Evolutionary conservation across 441 rosid species (phyloP).

Genomic region (Omphalea diandra): DNA sequence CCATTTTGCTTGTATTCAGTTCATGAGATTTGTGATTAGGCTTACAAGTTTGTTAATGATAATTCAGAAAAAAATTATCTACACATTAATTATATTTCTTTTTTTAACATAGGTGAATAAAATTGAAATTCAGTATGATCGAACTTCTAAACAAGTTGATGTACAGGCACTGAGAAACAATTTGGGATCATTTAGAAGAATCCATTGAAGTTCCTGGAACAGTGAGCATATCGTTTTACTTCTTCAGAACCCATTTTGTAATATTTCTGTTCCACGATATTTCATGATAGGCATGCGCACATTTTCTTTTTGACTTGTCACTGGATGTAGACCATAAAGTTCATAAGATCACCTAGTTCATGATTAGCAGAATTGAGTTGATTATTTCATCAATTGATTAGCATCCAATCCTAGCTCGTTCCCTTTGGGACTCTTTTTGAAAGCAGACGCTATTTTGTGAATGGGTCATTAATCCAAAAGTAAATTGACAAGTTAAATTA

Average conservation of each 20-base stretch:
- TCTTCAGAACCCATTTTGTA: neutral
- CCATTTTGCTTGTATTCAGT: neutral
- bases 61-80: neutral
- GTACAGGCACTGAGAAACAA: constrained; percentile 71
- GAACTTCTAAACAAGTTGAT: constrained; percentile 81
- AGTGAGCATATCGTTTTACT: constrained; percentile 1
- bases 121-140: constrained; percentile 70
- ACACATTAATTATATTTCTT: constrained; percentile 3
- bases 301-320: neutral
- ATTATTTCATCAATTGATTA: neutral
- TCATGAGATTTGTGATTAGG: neutral
- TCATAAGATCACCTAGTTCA: neutral
- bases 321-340: neutral
- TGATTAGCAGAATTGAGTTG: neutral
- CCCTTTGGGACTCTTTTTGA: no score
- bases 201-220: constrained; percentile 36
- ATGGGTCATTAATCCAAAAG: no score
- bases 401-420: no score
- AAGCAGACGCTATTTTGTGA: no score
- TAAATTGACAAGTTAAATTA: no score
- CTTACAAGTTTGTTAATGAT: neutral
- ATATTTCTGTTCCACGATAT: neutral
- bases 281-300: no score
- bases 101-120: constrained; percentile 53
- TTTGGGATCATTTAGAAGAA: constrained; percentile 67